Evolutionary conservation across 225 moss, liverwort and hornwort species (phyloP).

Genomic region (Antitrichia curtipendula): DNA sequence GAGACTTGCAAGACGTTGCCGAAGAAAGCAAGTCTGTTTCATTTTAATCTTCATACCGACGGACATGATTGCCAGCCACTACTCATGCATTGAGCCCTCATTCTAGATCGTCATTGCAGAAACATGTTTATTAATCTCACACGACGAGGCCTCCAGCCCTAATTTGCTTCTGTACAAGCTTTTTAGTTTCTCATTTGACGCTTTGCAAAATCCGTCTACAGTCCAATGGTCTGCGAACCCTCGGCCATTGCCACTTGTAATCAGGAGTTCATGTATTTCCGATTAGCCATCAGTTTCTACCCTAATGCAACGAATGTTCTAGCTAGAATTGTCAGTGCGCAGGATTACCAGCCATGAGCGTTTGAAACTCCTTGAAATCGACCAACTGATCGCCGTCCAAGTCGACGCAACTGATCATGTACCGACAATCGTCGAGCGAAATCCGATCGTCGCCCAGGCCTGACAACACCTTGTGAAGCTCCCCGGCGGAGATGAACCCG

Average conservation of each 20-base stretch:
- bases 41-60: neutral
- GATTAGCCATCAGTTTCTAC: neutral
- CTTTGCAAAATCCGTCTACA: neutral
- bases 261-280: neutral
- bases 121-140: neutral
- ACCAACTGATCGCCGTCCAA: conserved; percentile 42
- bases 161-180: neutral
- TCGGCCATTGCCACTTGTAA: neutral
- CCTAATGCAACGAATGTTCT: neutral
- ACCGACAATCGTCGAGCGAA: conserved; percentile 41
- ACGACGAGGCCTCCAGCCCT: neutral
- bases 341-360: conserved; percentile 26
- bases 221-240: neutral
- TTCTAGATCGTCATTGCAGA: neutral
- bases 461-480: conserved; percentile 40
- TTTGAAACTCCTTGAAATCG: conserved; percentile 46
- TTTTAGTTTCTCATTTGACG: neutral
- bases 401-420: conserved; percentile 49
- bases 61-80: neutral
- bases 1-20: neutral
- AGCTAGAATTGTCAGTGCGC: neutral
- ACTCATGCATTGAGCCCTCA: neutral
- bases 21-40: neutral
- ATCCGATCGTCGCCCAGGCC: conserved; percentile 29
- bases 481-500: conserved; percentile 45